Conservation (phyloP, 2,329 filamentous ascomycete genomes). For the Verticillium isaacii region DNA sequence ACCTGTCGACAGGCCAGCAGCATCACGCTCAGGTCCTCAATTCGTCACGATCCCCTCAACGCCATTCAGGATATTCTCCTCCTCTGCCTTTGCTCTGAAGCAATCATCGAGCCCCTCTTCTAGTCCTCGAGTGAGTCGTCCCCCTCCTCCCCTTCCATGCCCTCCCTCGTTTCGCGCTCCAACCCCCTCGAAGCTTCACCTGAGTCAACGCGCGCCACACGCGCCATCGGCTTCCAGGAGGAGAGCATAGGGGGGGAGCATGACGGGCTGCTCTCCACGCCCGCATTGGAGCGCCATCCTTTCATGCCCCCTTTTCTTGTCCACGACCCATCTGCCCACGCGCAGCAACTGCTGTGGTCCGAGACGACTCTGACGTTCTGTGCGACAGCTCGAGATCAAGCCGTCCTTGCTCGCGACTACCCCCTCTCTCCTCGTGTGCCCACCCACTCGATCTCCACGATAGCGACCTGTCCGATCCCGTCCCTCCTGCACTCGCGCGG, state of each 20-base stretch:
- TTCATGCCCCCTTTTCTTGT: background rate
- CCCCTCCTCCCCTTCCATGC: background rate
- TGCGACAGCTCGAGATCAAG: background rate
- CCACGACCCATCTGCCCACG: background rate
- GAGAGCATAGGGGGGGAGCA: background rate
- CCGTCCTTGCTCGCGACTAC: too few species aligned
- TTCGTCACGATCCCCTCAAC: background rate
- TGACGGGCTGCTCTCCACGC: background rate
- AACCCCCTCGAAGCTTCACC: constrained; percentile 4
- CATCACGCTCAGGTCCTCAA: background rate
- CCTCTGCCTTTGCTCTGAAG: background rate
- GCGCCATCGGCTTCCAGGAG: constrained; percentile 1
- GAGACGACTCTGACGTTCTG: background rate
- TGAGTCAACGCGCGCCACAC: constrained; percentile 7
- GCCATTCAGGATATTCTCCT: background rate
- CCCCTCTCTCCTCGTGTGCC: background rate
- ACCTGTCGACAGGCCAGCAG: background rate
- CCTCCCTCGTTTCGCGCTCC: constrained; percentile 7
- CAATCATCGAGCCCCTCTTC: background rate
- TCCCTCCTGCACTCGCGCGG: background rate
- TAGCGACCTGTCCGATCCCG: background rate
- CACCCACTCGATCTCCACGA: background rate
- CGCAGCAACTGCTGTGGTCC: background rate
- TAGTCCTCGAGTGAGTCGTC: background rate
- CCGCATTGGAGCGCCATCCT: background rate